These are phyloP conservation scores for Xeromyces bisporus DNA, from an alignment of 495 filamentous ascomycete genomes.

Conservation along the genomic window DNA sequence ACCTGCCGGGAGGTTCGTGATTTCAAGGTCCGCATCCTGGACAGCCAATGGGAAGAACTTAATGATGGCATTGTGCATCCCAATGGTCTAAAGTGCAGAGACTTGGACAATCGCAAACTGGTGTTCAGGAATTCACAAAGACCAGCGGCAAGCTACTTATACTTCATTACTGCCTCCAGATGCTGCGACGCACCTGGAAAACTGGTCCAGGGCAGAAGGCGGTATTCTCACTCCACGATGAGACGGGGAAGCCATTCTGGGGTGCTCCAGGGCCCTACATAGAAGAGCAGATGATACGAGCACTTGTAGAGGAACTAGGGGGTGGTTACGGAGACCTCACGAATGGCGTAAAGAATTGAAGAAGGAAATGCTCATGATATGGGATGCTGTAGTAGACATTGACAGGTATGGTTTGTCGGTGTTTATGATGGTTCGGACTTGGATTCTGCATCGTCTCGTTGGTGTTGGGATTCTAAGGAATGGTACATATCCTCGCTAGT, in stretches of 20 bases:
- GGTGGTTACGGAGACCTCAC: constrained; percentile 3
- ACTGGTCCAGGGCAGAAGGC: not conserved
- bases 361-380: too few relatives aligned
- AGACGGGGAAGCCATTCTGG: constrained; percentile 7
- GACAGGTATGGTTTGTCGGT: too few relatives aligned
- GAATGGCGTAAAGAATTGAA: constrained; percentile 11
- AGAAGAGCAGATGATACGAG: constrained; percentile 8
- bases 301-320: constrained; percentile 10
- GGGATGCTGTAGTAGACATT: too few relatives aligned
- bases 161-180: constrained; percentile 11
- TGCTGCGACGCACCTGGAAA: constrained; percentile 5
- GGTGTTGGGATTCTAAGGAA: too few relatives aligned
- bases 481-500: too few relatives aligned
- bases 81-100: constrained; percentile 2
- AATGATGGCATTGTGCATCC: not conserved
- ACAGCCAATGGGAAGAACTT: constrained; percentile 1
- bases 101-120: constrained; percentile 5
- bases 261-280: constrained; percentile 7
- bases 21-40: constrained; percentile 7
- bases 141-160: constrained; percentile 8
- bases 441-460: too few relatives aligned
- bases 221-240: constrained; percentile 1
- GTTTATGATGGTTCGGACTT: too few relatives aligned
- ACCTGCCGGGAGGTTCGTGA: constrained; percentile 3
- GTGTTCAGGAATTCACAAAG: constrained; percentile 5